Evolutionary conservation across 2,329 filamentous ascomycete genomes (phyloP).

Genomic region (Colletotrichum coccodes): DNA sequence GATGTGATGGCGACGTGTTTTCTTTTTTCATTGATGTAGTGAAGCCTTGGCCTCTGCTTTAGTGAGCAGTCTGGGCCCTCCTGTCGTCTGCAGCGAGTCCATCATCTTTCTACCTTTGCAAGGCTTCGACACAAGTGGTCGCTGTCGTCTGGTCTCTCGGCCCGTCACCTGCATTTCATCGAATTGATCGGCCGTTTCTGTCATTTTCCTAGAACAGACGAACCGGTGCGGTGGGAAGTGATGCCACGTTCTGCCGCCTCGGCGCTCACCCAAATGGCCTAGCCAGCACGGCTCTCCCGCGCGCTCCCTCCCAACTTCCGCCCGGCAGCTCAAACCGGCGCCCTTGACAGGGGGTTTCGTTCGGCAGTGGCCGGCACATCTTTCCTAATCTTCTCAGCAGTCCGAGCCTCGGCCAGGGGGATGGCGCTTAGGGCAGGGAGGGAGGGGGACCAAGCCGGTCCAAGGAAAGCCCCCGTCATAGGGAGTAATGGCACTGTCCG

Average conservation of each 20-base stretch:
- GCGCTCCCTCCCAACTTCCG: conserved; percentile 24
- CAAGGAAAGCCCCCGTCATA: conserved; percentile 4
- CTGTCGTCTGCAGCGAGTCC: neutral
- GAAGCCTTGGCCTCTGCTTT: conserved; percentile 4
- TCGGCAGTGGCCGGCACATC: conserved; percentile 30
- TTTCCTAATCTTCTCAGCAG: conserved; percentile 19
- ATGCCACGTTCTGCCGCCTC: conserved; percentile 19
- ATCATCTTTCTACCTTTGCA: conserved; percentile 9
- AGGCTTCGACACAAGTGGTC: neutral
- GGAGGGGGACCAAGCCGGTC: neutral
- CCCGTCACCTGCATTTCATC: conserved; percentile 5
- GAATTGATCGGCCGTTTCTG: conserved; percentile 19
- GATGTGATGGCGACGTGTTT: conserved; percentile 15
- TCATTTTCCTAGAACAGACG: conserved; percentile 13
- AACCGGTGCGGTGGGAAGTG: conserved; percentile 25
- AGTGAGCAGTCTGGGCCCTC: neutral
- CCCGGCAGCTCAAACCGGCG: conserved; percentile 22
- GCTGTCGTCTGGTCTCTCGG: conserved; percentile 20
- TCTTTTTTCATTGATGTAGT: neutral
- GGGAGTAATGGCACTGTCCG: conserved; percentile 1
- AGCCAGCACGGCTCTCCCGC: conserved; percentile 28
- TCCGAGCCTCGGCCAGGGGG: conserved; percentile 21
- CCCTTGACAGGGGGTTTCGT: neutral
- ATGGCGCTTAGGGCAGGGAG: neutral
- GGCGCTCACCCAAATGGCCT: conserved; percentile 15